These are phyloP conservation scores for Neoconidiobolus thromboides DNA, from an alignment of 371 early-diverging fungal genomes.

Conservation along the genomic window DNA sequence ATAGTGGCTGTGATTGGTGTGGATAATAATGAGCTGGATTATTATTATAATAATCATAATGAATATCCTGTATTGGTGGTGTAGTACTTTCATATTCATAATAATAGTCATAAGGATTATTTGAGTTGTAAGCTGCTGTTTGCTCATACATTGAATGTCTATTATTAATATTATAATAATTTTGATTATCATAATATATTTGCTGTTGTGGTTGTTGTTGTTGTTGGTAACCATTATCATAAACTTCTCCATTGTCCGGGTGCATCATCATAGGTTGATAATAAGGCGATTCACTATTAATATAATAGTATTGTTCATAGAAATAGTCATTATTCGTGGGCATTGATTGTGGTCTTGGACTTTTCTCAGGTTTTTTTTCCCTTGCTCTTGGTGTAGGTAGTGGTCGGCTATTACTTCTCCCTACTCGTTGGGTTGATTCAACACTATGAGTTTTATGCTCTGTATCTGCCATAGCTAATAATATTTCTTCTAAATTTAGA, in stretches of 20 bases:
- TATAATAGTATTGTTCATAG: no score
- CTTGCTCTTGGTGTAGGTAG: conserved; percentile 1
- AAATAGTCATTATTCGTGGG: no score
- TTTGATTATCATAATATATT: neutral
- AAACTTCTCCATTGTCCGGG: no score
- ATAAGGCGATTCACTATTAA: no score
- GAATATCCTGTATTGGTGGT: no score
- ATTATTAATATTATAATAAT: neutral
- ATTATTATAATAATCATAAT: no score
- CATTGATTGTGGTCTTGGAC: neutral
- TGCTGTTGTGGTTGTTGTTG: neutral
- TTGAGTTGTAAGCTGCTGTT: neutral
- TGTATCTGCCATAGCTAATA: conserved; percentile 4
- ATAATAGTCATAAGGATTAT: neutral
- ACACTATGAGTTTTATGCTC: neutral
- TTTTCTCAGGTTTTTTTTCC: neutral
- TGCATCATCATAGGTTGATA: no score
- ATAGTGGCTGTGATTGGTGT: no score
- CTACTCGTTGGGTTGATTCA: neutral
- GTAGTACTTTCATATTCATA: neutral
- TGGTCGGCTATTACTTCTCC: neutral
- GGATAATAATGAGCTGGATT: no score
- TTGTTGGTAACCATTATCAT: neutral
- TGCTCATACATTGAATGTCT: no score
- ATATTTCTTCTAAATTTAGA: conserved; percentile 4